Base-by-base conservation (phyloP, 345 rosid species). In the Eucalyptus brandiana region DNA sequence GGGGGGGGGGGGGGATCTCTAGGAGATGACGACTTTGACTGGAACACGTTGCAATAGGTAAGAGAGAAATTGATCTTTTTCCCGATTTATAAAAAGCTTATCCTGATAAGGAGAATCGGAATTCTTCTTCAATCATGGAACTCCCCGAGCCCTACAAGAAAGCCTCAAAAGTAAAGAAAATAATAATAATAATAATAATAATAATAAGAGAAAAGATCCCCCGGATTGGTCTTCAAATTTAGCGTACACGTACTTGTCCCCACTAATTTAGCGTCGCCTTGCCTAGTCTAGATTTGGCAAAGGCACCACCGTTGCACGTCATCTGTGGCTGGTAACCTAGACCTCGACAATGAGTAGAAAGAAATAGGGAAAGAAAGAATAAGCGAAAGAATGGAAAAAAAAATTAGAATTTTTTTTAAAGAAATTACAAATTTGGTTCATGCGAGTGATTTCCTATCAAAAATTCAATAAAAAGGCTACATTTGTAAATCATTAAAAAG, bases 381-480 rank as follows among this genome's bases (percentile, higher is more conserved):
- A 28, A 62, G 18, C 30, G 4, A 60, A 60, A 62, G 15, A 53
- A 21, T 19, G 45, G 5, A 5, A 72, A 37, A 3, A 34, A 37
- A 18, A 5, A 34, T 32, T 32, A 2, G 1, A 18, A 5, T 2
- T 69, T 15, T 67, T 18, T 17, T 4, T 0, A 67, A 34, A 72
- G 10, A 37, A 72, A 19, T 37, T 37, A 6, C 8, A 3, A 18
- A 72, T 9, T 34, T 19, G 5, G 10, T 34, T 72, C 7, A 34
- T 12, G 0, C 0, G 0, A 5, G 1, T 72, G 26, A 72, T 72
- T 72, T 72, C 15, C 2, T 9, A 2, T 24, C 1, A 12, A 37
- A 72, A 72, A 21, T 53, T 53, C 58, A 21, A 53, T 53, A 53
- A 19, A 53, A 53, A 1, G 2, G 26, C 11, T 1, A 53, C 12